A percentile compares a stretch with the other conserved stretches of the same genome.
Conservation (phyloP, 2,329 filamentous ascomycete genomes). For the Hysterium pulicare region DNA sequence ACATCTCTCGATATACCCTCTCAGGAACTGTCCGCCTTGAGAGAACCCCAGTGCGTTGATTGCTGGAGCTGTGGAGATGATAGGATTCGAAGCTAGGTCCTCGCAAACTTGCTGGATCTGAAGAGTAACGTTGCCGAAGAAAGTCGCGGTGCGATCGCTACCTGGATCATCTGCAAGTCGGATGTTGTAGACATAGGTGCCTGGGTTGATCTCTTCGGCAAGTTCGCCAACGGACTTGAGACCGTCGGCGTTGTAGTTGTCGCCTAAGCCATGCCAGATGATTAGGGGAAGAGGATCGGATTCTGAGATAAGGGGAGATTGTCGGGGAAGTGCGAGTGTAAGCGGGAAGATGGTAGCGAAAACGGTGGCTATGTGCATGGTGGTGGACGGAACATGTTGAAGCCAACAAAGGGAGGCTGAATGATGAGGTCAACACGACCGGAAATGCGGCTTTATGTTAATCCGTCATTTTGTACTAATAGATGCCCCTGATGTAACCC, state of each 20-base stretch:
- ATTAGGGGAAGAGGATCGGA: conserved; percentile 68
- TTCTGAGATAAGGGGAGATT: conserved; percentile 4
- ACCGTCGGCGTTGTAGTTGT: conserved; percentile 73
- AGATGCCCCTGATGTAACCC: no score
- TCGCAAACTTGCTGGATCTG: conserved; percentile 76
- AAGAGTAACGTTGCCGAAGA: conserved; percentile 81
- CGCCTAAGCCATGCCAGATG: conserved; percentile 88
- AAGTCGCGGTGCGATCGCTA: conserved; percentile 76
- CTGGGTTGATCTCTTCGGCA: conserved; percentile 69
- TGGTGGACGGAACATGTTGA: not conserved
- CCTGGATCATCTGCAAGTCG: conserved; percentile 63
- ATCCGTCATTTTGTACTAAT: no score
- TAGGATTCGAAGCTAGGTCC: conserved; percentile 70
- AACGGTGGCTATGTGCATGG: not conserved
- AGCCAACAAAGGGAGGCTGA: not conserved
- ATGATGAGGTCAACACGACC: not conserved
- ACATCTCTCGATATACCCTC: conserved; percentile 85
- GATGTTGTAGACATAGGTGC: conserved; percentile 80
- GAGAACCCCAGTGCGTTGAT: conserved; percentile 93
- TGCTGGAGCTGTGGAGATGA: conserved; percentile 76
- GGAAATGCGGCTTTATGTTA: not conserved
- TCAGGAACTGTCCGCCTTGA: conserved; percentile 94
- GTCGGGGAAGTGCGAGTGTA: not conserved
- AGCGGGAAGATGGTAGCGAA: not conserved
- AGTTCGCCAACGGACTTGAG: conserved; percentile 69